phyloP scores from a whole-genome alignment of 2,329 filamentous ascomycete genomes.

The Chaetomiaceae sp. region DNA sequence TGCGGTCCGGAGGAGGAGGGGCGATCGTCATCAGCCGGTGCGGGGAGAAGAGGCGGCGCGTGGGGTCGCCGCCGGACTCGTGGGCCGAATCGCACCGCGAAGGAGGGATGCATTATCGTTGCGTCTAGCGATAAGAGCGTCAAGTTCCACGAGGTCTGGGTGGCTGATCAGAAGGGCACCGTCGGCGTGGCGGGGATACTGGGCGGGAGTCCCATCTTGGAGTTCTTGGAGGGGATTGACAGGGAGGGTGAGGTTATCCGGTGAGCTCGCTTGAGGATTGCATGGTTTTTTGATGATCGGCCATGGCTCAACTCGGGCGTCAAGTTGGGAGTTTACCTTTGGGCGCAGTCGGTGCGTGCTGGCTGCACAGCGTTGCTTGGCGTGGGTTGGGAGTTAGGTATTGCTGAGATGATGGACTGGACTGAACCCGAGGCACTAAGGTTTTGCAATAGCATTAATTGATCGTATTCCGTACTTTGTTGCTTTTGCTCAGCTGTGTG shows the following conservation, averaged over 20 bases:
- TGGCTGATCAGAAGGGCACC: constrained; percentile 52
- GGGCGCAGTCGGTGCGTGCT: no score
- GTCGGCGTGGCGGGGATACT: constrained; percentile 56
- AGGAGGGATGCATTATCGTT: constrained; percentile 83
- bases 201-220: constrained; percentile 80
- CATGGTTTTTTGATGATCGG: neutral
- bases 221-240: constrained; percentile 74
- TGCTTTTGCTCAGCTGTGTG: neutral
- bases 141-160: constrained; percentile 95
- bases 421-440: neutral
- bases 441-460: constrained; percentile 2
- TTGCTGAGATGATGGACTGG: neutral
- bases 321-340: neutral
- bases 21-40: no score
- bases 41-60: constrained; percentile 50
- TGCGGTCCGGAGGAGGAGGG: constrained; percentile 35
- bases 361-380: constrained; percentile 13
- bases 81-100: constrained; percentile 50
- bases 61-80: no score
- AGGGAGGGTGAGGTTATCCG: constrained; percentile 68
- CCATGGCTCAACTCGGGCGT: neutral
- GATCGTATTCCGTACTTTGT: neutral
- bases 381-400: neutral
- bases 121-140: constrained; percentile 88
- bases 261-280: constrained; percentile 36